These are phyloP conservation scores for Trichoderma afroharzianum DNA, from an alignment of 2,329 filamentous ascomycete genomes.

Conservation along the genomic window DNA sequence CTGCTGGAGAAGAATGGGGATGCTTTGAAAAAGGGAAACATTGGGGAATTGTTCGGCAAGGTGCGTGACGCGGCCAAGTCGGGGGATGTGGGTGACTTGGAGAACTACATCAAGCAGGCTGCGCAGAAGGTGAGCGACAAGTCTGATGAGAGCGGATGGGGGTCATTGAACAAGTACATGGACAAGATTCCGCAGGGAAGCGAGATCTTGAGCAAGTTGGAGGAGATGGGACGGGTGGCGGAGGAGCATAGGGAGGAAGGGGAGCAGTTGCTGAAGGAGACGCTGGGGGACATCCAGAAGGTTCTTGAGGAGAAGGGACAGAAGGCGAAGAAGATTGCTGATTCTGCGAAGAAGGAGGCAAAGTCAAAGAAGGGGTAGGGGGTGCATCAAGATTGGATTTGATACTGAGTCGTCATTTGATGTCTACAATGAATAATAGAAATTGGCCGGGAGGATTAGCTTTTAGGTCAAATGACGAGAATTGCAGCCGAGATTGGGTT, in stretches of 20 bases:
- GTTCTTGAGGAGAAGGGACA: constrained; percentile 58
- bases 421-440: not conserved
- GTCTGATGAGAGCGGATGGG: constrained; percentile 37
- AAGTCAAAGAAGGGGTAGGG: not conserved
- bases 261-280: constrained; percentile 65
- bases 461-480: not conserved
- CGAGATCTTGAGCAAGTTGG: constrained; percentile 62
- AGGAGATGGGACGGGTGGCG: constrained; percentile 61
- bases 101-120: constrained; percentile 34
- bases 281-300: constrained; percentile 62
- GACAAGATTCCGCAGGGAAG: constrained; percentile 61
- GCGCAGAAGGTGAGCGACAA: constrained; percentile 44
- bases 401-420: not conserved
- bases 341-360: constrained; percentile 49
- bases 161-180: constrained; percentile 59
- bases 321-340: constrained; percentile 55
- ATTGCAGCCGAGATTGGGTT: not conserved
- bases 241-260: constrained; percentile 67
- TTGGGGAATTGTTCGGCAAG: constrained; percentile 59
- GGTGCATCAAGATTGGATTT: not conserved
- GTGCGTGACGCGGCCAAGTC: constrained; percentile 59
- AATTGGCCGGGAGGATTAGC: not conserved
- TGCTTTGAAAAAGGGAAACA: constrained; percentile 63
- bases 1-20: constrained; percentile 68
- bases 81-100: constrained; percentile 50